These are phyloP conservation scores for Aspergillus nidulans DNA, from an alignment of 495 filamentous ascomycete species.

Conservation along the genomic window DNA sequence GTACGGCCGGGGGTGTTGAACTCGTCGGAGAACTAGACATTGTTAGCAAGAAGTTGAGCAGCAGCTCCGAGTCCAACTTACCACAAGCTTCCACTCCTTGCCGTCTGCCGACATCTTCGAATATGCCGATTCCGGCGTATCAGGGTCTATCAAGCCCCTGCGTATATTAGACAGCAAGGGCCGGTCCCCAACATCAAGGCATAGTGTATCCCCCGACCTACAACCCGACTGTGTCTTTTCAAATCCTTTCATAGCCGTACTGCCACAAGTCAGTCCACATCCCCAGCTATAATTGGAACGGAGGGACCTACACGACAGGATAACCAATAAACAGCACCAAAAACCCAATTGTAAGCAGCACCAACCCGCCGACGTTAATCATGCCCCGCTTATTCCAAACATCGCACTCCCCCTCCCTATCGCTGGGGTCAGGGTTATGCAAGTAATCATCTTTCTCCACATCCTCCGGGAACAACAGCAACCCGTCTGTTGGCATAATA, in stretches of 20 bases:
- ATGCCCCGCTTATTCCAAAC: conserved; percentile 64
- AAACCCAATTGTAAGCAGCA: conserved; percentile 57
- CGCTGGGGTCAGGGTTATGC: conserved; percentile 66
- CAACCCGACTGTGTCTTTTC: conserved; percentile 26
- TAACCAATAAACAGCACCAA: conserved; percentile 69
- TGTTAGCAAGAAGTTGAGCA: neutral
- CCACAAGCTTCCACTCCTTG: conserved; percentile 60
- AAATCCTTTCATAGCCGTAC: conserved; percentile 51
- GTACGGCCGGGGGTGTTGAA: conserved; percentile 68
- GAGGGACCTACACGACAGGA: conserved; percentile 58
- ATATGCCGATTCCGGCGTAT: conserved; percentile 59
- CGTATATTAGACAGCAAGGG: conserved; percentile 59
- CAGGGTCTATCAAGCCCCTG: conserved; percentile 61
- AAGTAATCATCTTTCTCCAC: conserved; percentile 75
- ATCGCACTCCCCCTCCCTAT: conserved; percentile 63
- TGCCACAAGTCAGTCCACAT: conserved; percentile 20
- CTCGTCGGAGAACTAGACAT: conserved; percentile 66
- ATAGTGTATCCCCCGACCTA: conserved; percentile 45
- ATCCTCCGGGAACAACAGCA: conserved; percentile 70
- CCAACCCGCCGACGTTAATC: conserved; percentile 63
- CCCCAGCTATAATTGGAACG: neutral
- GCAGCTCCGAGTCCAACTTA: conserved; percentile 25
- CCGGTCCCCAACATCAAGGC: conserved; percentile 54
- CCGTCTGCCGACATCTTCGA: conserved; percentile 56
- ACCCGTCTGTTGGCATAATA: conserved; percentile 65